phyloP scores from a whole-genome alignment of 2,329 filamentous ascomycete genomes.

The Xylariaceae sp. region DNA sequence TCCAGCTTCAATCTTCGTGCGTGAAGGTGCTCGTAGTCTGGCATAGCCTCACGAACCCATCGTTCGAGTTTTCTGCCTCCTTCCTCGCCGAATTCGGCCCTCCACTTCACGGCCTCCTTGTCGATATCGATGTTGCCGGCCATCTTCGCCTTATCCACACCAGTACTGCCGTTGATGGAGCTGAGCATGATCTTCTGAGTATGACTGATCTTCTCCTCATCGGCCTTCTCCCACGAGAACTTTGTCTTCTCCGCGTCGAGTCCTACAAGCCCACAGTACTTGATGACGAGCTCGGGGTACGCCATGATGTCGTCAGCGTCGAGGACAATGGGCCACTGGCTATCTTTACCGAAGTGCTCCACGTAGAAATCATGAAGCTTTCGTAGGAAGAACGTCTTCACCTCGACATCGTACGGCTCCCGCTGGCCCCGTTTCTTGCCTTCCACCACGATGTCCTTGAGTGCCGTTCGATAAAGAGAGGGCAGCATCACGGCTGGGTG shows the following conservation, averaged over 20 bases:
- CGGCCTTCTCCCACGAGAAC: slow-evolving; percentile 18
- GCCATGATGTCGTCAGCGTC: slow-evolving; percentile 21
- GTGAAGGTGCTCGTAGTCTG: slow-evolving; percentile 18
- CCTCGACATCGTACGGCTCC: slow-evolving; percentile 15
- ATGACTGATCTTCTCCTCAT: neutral
- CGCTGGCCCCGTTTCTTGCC: slow-evolving; percentile 1
- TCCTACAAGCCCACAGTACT: slow-evolving; percentile 14
- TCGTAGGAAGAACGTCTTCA: slow-evolving; percentile 11
- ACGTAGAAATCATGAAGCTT: slow-evolving; percentile 14
- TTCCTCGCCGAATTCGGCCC: slow-evolving; percentile 18
- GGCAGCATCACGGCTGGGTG: slow-evolving; percentile 19
- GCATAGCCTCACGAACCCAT: slow-evolving; percentile 20
- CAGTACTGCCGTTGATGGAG: slow-evolving; percentile 14
- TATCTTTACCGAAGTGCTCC: slow-evolving; percentile 8
- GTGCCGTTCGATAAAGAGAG: slow-evolving; percentile 18
- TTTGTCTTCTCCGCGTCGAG: slow-evolving; percentile 13
- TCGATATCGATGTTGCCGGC: slow-evolving; percentile 15
- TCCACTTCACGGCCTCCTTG: slow-evolving; percentile 18
- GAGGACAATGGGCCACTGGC: slow-evolving; percentile 18
- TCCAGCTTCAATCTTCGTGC: slow-evolving; percentile 6
- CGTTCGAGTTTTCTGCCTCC: slow-evolving; percentile 15
- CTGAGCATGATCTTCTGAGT: slow-evolving; percentile 11
- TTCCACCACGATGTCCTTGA: slow-evolving; percentile 1
- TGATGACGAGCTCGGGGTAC: slow-evolving; percentile 14
- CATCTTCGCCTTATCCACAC: slow-evolving; percentile 15